Evolutionary conservation across 371 early-diverging fungal species (phyloP).

Genomic region (Zopfochytrium polystomum): DNA sequence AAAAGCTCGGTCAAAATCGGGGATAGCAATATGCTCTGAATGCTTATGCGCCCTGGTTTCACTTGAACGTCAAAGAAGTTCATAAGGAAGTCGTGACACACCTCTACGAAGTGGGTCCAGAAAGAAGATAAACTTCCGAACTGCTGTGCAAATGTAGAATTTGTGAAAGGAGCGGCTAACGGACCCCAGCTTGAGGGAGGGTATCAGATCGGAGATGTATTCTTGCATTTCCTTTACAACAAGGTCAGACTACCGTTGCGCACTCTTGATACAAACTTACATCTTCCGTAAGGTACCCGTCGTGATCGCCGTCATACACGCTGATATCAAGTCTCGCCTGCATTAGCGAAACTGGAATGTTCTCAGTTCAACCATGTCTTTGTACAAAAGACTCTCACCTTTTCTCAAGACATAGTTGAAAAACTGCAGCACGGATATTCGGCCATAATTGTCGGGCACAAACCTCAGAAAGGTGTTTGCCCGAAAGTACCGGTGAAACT

Average conservation of each 20-base stretch:
- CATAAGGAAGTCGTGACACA: slow-evolving; percentile 7
- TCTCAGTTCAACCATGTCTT: background rate
- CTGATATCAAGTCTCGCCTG: slow-evolving; percentile 46
- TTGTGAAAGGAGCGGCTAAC: slow-evolving; percentile 33
- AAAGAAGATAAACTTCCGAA: slow-evolving; percentile 50
- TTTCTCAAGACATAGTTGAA: slow-evolving; percentile 47
- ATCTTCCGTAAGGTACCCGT: slow-evolving; percentile 47
- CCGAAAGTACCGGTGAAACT: slow-evolving; percentile 35
- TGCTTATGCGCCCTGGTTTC: slow-evolving; percentile 44
- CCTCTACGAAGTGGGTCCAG: slow-evolving; percentile 44
- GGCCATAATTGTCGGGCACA: slow-evolving; percentile 29
- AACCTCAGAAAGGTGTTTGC: slow-evolving; percentile 41
- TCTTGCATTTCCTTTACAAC: slow-evolving; percentile 35
- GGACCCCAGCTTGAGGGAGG: slow-evolving; percentile 37
- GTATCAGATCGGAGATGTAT: slow-evolving; percentile 48
- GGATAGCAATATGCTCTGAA: slow-evolving; percentile 44
- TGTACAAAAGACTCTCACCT: slow-evolving; percentile 19
- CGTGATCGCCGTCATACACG: slow-evolving; percentile 43
- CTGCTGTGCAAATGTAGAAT: slow-evolving; percentile 48
- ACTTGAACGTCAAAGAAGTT: background rate
- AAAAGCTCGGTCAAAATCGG: slow-evolving; percentile 51
- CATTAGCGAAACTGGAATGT: slow-evolving; percentile 39
- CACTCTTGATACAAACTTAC: slow-evolving; percentile 12
- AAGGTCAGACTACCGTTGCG: background rate
- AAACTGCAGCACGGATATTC: slow-evolving; percentile 38